Evolutionary conservation across 306 rosid species (phyloP).

Genomic region (barrel medic (Medicago truncatula)): DNA sequence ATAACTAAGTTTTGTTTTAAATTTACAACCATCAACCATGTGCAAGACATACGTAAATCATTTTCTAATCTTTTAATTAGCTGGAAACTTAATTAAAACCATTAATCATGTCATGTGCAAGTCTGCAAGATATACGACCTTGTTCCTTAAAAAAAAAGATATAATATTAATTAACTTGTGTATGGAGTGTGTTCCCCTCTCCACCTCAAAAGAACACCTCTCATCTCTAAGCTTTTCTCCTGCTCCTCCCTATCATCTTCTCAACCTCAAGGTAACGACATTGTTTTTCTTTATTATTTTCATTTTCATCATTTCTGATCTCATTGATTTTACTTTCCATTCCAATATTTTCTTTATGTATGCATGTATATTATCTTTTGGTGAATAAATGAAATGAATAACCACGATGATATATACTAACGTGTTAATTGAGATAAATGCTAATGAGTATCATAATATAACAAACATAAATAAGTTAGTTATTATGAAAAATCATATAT

Average conservation of each 20-base stretch:
- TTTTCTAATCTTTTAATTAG: too few species aligned
- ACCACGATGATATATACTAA: not conserved
- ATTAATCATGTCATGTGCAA: too few species aligned
- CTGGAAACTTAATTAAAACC: too few species aligned
- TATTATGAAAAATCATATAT: not conserved
- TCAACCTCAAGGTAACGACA: constrained; percentile 10
- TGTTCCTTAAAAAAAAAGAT: too few species aligned
- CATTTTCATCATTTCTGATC: not conserved
- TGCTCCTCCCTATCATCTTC: not conserved
- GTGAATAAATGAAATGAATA: not conserved
- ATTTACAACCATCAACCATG: not conserved
- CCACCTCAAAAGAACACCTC: constrained; percentile 10
- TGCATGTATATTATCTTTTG: not conserved
- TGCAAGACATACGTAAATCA: too few species aligned
- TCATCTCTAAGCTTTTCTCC: not conserved
- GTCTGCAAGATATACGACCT: too few species aligned
- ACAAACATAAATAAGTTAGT: not conserved
- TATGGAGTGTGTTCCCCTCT: not conserved
- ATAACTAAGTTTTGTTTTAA: too few species aligned
- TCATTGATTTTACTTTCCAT: not conserved
- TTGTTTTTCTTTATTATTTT: not conserved
- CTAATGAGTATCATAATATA: too few species aligned
- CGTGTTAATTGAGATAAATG: too few species aligned
- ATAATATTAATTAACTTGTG: too few species aligned
- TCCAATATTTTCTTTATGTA: not conserved